Evolutionary conservation across 2,329 filamentous ascomycete species (phyloP), one percentile per base, ranked within the genome.

Genomic region (Coniochaeta pulveracea): DNA sequence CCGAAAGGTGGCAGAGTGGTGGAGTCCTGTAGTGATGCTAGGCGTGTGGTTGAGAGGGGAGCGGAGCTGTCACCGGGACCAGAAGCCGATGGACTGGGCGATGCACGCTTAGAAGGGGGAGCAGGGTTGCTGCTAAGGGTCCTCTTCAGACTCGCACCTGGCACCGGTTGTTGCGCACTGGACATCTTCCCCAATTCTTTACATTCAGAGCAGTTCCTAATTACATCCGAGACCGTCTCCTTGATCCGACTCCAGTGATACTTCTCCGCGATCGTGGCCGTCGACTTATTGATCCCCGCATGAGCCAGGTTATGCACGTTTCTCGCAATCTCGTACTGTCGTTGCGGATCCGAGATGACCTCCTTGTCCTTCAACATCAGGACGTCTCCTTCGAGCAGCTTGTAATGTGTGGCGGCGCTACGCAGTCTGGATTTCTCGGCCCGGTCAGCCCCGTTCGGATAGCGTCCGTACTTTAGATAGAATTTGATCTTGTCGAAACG

Each of bases 231-330:
- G 40, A 95, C 91, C 1, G 89, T 96, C 58, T 95, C 88, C 56
- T 96, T 98, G 62, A 96, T 96, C 40, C 89, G 76, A 30, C 93
- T 88, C 91, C 91, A 98, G 59, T 96, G 91, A 53, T 89, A 95
- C 50, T 80, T 82, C 52, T 95, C 85, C 9, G 89, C 85, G 48
- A 98, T 94, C 14, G 78, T 81, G 14, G 89, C 88, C 1, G 89
- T 96, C 1, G 89, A 96, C 63, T 95, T 95, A 66, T 98, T 98
- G 66, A 96, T 96, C 33, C 91, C 91, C 6, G 82, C 85, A 51
- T 98, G 91, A n/a, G 8, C 21, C 21, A 23, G 21, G 37, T 76
- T 66, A 57, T 98, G 91, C 23, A 88, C 70, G 37, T 70, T 66
- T 28, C 82, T 69, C 10, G 88, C 85, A 46, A 96, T 91, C 39